Evolutionary conservation across 345 rosid genomes (phyloP), one percentile per base, ranked within the genome.

Genomic region (Dovyalis caffra): DNA sequence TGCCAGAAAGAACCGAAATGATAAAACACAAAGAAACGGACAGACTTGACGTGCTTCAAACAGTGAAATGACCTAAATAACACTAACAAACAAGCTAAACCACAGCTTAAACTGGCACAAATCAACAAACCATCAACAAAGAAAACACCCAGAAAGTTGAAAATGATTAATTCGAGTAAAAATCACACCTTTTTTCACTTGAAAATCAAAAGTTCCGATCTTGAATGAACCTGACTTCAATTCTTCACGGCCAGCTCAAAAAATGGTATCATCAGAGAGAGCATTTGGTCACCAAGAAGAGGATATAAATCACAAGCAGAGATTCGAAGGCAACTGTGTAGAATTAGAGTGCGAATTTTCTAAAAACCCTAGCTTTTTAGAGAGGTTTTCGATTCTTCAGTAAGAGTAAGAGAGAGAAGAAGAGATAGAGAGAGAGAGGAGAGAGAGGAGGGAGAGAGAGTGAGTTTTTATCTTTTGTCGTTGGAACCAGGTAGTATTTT

Each of bases 321-420:
- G 91, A 91, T 88, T 86, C 83, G 76, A 38, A 38, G 56, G 28
- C 64, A 20, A 66, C 43, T 37, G 83, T 28, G 85, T 56, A 79
- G 63, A 86, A 87, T 86, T 86, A 71, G 88, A 87, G 85, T 81
- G 90, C 86, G 94, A 85, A 81, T 64, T 76, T 82, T 77, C 14
- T 35, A 43, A 53, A 87, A 88, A 83, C 93, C 12, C 60, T n/a
- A 8, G 12, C 60, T 56, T 56, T 53, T 56, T 23, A 23, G 60
- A 56, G 60, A 23, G 60, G 60, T 56, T 56, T 56, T 80, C 86
- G 89, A 72, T 85, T 85, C 76, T 74, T 80, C 72, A 81, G 80
- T 18, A n/a, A 31, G 87, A 74, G 84, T 81, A 84, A 79, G 83
- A 69, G 73, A 66, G 75, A 21, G 64, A 35, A 64, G 25, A 38